A percentile compares a stretch with the other conserved stretches of the same genome.
Conservation (phyloP, 129 eudicot genomes). For the Cynara cardunculus region DNA sequence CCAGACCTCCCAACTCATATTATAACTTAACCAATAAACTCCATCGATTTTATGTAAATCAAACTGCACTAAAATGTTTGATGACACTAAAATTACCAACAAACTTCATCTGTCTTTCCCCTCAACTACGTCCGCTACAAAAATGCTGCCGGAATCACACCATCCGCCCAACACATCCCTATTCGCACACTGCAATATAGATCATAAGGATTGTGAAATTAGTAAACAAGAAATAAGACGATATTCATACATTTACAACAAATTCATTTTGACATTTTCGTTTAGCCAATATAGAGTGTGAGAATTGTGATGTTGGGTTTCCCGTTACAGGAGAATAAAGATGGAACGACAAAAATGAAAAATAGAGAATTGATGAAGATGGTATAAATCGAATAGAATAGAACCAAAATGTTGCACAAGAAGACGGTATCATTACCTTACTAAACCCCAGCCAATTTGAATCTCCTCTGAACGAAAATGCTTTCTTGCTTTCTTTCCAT, state of each 20-base stretch:
- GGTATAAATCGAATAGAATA: not conserved
- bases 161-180: slow-evolving; percentile 81
- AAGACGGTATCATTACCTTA: slow-evolving; percentile 46
- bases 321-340: not conserved
- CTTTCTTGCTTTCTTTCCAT: slow-evolving; percentile 55
- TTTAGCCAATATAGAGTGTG: not conserved
- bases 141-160: slow-evolving; percentile 87
- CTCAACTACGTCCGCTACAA: slow-evolving; percentile 52
- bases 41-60: not conserved
- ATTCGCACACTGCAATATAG: slow-evolving; percentile 50
- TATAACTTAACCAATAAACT: not conserved
- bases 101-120: slow-evolving; percentile 18
- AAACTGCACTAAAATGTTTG: not conserved
- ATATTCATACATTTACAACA: not conserved
- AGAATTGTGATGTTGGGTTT: not conserved
- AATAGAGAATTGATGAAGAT: not conserved
- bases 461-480: slow-evolving; percentile 85
- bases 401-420: slow-evolving; percentile 1
- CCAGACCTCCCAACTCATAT: not conserved
- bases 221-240: not conserved
- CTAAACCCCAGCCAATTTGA: slow-evolving; percentile 94
- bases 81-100: not conserved
- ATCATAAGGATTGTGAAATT: not conserved
- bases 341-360: not conserved
- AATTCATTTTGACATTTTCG: not conserved